Evolutionary conservation across 352 stramenopile species (phyloP), one percentile per base, ranked within the genome.

Genomic region (Phytophthora pluvialis): DNA sequence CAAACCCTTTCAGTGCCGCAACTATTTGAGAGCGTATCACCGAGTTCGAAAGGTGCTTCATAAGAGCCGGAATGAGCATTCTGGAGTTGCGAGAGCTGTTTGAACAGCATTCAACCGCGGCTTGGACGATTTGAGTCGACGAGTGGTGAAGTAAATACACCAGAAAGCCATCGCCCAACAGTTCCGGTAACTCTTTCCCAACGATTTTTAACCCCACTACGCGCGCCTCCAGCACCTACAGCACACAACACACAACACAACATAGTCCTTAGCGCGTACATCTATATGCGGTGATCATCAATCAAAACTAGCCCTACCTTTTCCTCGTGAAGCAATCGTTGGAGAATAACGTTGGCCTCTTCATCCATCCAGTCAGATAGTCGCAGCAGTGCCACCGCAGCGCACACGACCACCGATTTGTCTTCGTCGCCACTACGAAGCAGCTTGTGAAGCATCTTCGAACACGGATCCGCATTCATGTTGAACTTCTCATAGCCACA

Each of bases 341-440:
- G 88, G 16, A 96, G 72, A 57, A 93, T 73, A 15, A 94, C 29
- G 46, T 93, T 94, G 1, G 88, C 82, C 55, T 88, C 77, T 79
- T 96, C 86, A 45, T 96, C 78, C 82, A 94, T 96, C 86, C 86
- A 96, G 39, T 96, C 82, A 0, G 84, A 92, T 7, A 91, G 39
- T 4, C 83, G 78, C 3, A 96, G 52, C 10, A 94, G 61, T 3
- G 86, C 86, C 8, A 96, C 87, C 8, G 88, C 86, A 28, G 86
- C 80, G 39, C 86, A 93, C 3, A 94, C 86, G 10, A 78, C 73
- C 0, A 90, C 72, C 0, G 83, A 91, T 38, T 89, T 77, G 33
- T 95, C 87, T 69, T 91, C 83, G 1, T 82, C 71, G 3, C 43
- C 45, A 60, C 68, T 83, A 36, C 75, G 65, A 5, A 94, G 64